These are phyloP conservation scores for Rhodotorula sp. DNA, from an alignment of 1,284 basidiomycete species.

Conservation along the genomic window DNA sequence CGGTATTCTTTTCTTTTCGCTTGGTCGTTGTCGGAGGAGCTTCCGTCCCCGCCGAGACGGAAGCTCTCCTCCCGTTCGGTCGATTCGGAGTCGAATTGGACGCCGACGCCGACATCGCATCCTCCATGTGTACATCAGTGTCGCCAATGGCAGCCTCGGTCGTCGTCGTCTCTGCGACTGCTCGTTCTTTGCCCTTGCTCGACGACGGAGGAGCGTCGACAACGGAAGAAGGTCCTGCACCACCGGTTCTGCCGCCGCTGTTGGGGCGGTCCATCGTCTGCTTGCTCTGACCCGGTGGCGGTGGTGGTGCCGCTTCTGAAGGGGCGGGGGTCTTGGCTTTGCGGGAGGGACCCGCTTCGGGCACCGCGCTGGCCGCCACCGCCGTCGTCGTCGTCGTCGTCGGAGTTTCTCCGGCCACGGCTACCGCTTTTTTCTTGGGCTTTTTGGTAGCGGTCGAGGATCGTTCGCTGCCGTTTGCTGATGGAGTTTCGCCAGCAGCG, in stretches of 20 bases:
- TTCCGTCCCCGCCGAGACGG: too few relatives aligned
- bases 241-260: too few relatives aligned
- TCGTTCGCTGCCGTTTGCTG: not conserved
- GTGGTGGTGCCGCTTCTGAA: too few relatives aligned
- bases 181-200: not conserved
- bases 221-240: too few relatives aligned
- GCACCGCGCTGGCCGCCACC: not conserved
- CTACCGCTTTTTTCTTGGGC: constrained; percentile 5
- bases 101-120: not conserved
- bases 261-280: too few relatives aligned
- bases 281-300: too few relatives aligned
- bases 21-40: not conserved
- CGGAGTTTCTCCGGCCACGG: not conserved
- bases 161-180: not conserved
- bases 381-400: not conserved
- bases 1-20: not conserved
- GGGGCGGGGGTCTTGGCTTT: not conserved
- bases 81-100: not conserved
- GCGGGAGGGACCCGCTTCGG: not conserved
- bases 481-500: not conserved
- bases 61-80: not conserved
- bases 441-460: not conserved
- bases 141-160: too few relatives aligned
- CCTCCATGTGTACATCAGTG: not conserved
- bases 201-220: too few relatives aligned